Percentiles rank a stretch among this genome's conserved stretches.
Evolutionary conservation across 306 rosid species (phyloP).

Genomic region (Dalbergia cultrata): DNA sequence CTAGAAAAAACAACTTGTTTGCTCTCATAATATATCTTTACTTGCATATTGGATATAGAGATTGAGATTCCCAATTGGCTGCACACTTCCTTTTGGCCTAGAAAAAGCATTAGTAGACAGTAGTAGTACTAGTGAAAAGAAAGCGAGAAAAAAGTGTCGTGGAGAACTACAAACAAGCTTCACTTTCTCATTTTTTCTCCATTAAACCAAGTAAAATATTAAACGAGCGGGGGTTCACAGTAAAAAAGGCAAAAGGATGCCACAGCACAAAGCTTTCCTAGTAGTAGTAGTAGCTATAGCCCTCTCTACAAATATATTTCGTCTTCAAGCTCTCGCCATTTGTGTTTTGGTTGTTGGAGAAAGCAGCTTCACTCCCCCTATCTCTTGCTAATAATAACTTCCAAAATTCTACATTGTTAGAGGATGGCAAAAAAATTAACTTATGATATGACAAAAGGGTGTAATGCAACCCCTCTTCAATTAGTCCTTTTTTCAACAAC

Average conservation of each 20-base stretch:
- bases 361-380: slow-evolving; percentile 21
- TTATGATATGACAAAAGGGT: slow-evolving; percentile 37
- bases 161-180: slow-evolving; percentile 49
- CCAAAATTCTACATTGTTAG: slow-evolving; percentile 62
- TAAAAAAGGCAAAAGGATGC: slow-evolving; percentile 33
- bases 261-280: slow-evolving; percentile 33
- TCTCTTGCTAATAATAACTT: background rate
- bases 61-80: slow-evolving; percentile 55
- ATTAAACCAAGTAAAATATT: slow-evolving; percentile 39
- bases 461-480: slow-evolving; percentile 40
- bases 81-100: slow-evolving; percentile 40
- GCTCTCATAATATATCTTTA: background rate
- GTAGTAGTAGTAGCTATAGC: background rate
- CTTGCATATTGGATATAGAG: slow-evolving; percentile 26
- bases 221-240: slow-evolving; percentile 40
- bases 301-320: background rate
- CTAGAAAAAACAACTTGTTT: background rate
- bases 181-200: slow-evolving; percentile 49
- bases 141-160: background rate
- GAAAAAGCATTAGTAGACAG: background rate
- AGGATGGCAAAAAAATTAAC: slow-evolving; percentile 45
- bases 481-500: slow-evolving; percentile 30
- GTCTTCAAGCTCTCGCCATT: slow-evolving; percentile 17
- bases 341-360: background rate
- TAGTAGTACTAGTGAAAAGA: background rate